Evolutionary conservation across 208 protist genomes (phyloP).

Genomic region (Crithidia brevicula): DNA sequence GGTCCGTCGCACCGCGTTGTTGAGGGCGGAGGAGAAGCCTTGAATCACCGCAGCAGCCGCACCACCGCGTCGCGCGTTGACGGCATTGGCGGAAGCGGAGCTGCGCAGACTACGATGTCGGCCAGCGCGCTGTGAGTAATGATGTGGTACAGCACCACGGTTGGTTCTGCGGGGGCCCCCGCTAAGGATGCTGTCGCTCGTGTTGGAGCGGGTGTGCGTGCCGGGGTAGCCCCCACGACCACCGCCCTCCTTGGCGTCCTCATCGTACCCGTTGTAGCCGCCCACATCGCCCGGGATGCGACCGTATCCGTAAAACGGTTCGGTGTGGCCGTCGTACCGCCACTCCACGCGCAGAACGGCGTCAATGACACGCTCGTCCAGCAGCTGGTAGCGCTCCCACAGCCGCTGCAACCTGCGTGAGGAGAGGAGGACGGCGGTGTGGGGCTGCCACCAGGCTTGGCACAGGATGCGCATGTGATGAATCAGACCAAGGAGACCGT

Average conservation of each 20-base stretch:
- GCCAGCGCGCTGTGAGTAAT: too few species aligned
- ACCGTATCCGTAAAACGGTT: slow-evolving; percentile 13
- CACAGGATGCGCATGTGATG: slow-evolving; percentile 62
- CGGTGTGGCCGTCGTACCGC: slow-evolving; percentile 30
- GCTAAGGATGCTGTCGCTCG: not conserved
- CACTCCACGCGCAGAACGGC: slow-evolving; percentile 68
- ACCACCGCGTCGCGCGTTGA: slow-evolving; percentile 12
- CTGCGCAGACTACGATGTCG: not conserved
- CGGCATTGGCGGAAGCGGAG: not conserved
- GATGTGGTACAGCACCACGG: too few species aligned
- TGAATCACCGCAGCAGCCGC: slow-evolving; percentile 40
- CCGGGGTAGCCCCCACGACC: not conserved
- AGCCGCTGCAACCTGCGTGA: slow-evolving; percentile 36
- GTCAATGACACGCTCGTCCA: slow-evolving; percentile 51
- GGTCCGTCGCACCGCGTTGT: slow-evolving; percentile 43
- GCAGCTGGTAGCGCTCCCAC: slow-evolving; percentile 50
- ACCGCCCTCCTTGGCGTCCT: not conserved
- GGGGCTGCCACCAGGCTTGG: slow-evolving; percentile 63
- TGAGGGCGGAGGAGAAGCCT: slow-evolving; percentile 51
- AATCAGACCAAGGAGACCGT: slow-evolving; percentile 36
- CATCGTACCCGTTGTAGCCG: not conserved
- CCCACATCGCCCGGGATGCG: slow-evolving; percentile 7
- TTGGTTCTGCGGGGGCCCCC: not conserved
- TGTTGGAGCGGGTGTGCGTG: not conserved
- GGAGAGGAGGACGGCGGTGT: slow-evolving; percentile 46